Evolutionary conservation across 2,329 filamentous ascomycete genomes (phyloP), one percentile per base, ranked within the genome.

Genomic region (Scytalidium lignicola): DNA sequence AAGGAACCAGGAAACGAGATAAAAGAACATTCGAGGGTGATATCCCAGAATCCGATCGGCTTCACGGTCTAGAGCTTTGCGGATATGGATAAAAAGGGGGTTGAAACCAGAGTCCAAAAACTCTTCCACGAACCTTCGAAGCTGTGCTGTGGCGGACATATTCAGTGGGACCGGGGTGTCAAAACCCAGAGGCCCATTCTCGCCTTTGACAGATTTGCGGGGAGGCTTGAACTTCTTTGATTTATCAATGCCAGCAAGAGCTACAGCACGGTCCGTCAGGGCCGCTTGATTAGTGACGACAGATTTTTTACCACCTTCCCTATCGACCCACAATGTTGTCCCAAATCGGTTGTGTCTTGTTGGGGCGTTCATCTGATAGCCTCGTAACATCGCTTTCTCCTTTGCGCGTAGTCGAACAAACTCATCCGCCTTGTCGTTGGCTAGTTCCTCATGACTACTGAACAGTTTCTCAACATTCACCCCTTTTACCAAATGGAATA

Each of bases 61-160:
- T 68, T 97, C 90, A 20, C 92, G 82, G 60, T 96, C 92, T 48
- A 99, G 86, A 2, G 91, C 89, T 67, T 89, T 92, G 46, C 93
- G 84, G 12, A 96, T 72, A 61, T 95, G 88, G 42, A 81, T 78
- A 62, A 97, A 96, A 0, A 91, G 73, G 3, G 91, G 91, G 63
- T 97, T 99, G 72, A 99, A 99, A 0, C 90, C 88, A 0, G 92
- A 90, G 65, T 99, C 92, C 3, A 99, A 73, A 59, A 99, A 96
- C 42, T 97, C 91, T 58, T 92, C 86, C 1, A 96, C 88, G 62
- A 99, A 99, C 0, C 73, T 74, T 44, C 86, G 82, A 8, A 99
- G 75, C 55, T 90, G 83, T 40, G 81, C 78, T n/a, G 80, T 84
- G n/a, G 91, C 90, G 18, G 80, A 75, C 2, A 80, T 69, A 17